Conservation (phyloP, 768 basidiomycete species). For the Hygrophorus pudorinus region DNA sequence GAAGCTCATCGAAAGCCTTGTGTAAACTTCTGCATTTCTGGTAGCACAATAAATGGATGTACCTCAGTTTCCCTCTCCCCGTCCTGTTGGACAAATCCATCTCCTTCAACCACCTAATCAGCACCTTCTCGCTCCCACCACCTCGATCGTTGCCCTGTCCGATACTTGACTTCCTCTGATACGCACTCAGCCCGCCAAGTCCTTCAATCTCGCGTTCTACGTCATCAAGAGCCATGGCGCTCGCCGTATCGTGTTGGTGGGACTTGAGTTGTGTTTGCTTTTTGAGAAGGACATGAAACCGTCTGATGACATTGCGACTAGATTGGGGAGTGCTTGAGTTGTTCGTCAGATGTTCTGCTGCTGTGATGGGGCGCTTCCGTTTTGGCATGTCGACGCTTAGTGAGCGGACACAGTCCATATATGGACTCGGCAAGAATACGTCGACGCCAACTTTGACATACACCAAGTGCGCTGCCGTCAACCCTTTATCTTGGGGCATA, state of each 20-base stretch:
- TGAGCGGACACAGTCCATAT: too few species aligned
- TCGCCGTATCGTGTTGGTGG: constrained; percentile 12
- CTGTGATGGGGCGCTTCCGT: constrained; percentile 35
- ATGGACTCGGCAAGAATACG: too few species aligned
- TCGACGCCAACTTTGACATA: too few species aligned
- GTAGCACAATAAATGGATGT: constrained; percentile 10
- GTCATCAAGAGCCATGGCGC: constrained; percentile 30
- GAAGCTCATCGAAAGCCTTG: constrained; percentile 1
- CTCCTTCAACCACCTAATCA: constrained; percentile 68
- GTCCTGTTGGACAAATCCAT: constrained; percentile 24
- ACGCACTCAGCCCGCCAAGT: constrained; percentile 71
- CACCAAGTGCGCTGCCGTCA: too few species aligned
- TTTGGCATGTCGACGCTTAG: constrained; percentile 29
- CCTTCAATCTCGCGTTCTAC: constrained; percentile 52
- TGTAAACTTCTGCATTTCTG: not conserved
- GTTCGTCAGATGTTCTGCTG: constrained; percentile 22
- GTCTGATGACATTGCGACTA: constrained; percentile 66
- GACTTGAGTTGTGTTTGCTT: constrained; percentile 44
- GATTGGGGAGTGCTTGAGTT: constrained; percentile 46
- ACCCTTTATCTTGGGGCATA: too few species aligned
- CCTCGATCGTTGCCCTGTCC: constrained; percentile 79
- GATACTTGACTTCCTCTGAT: constrained; percentile 74
- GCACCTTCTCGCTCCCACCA: constrained; percentile 77
- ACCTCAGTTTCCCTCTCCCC: constrained; percentile 28
- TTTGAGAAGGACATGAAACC: constrained; percentile 76